Evolutionary conservation across 2,329 filamentous ascomycete species (phyloP), one percentile per base, ranked within the genome.

Genomic region (Teratosphaeria pseudoeucalypti): DNA sequence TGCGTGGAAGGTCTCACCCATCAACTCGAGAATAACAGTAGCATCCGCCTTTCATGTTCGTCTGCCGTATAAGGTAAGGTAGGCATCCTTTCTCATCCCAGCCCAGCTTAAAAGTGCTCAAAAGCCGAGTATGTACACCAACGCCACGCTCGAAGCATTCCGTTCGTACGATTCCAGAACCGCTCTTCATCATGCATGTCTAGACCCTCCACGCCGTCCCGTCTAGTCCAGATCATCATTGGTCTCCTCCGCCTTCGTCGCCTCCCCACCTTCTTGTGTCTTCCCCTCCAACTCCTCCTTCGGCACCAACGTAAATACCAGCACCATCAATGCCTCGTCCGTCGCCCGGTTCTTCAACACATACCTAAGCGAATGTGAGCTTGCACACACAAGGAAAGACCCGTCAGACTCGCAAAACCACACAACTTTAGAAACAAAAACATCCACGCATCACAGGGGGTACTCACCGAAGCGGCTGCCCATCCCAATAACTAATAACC

Each of bases 361-460:
- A 75, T 97, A 96, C 82, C 92, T 92, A 76, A 95, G 83, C 66
- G 85, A 81, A 76, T 95, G 89, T 78, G 89, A 87, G 79, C 88
- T 89, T 70, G 60, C 71, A 49, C 43, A n/a, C 62, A 64, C 67
- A 63, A 66, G n/a, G 19, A n/a, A 14, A 59, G 27, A 37, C 56
- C 26, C 10, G 43, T 34, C 11, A 29, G 49, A 34, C 58, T 23
- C 23, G 37, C 47, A n/a, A 47, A 5, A 7, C 26, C 16, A 34
- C 57, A 37, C 39, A 57, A 52, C 16, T 16, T 29, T 7, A 47
- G 26, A 59, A 39, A 43, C 64, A 61, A 43, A 56, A 39, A 26
- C 32, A 26, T 26, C 67, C 59, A 72, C 73, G 53, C 75, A 63
- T 16, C 61, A 52, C 9, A 64, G 58, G 37, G 26, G 14, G 49